These are phyloP conservation scores for Trichosanthes truncata DNA, from an alignment of 306 rosid species.

Conservation along the genomic window DNA sequence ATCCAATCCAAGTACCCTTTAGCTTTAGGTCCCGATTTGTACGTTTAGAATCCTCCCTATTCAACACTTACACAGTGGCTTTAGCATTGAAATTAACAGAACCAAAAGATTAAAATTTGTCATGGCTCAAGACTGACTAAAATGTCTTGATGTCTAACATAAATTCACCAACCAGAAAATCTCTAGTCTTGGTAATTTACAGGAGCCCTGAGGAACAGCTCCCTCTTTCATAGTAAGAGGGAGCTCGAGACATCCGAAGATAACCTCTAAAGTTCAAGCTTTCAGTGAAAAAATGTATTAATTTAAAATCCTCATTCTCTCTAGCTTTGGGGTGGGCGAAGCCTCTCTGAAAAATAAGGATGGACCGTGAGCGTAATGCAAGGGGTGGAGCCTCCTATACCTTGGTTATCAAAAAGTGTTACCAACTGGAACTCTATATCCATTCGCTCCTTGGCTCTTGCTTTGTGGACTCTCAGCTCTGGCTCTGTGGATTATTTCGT, in stretches of 20 bases:
- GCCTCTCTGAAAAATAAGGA: not conserved
- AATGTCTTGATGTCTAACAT: not conserved
- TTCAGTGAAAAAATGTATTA: not conserved
- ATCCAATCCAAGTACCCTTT: not conserved
- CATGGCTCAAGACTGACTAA: not conserved
- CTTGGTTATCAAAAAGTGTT: not conserved
- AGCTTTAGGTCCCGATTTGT: not conserved
- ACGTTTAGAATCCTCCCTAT: not conserved
- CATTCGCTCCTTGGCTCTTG: not conserved
- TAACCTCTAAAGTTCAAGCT: not conserved
- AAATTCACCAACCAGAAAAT: not conserved
- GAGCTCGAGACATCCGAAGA: not conserved
- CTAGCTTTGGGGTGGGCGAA: not conserved
- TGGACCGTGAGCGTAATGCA: not conserved
- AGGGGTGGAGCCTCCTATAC: not conserved
- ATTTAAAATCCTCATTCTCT: not conserved
- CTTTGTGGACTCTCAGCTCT: not conserved
- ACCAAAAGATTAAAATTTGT: not conserved
- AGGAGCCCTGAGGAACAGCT: not conserved
- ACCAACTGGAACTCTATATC: not conserved
- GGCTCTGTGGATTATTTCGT: not conserved
- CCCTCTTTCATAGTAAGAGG: not conserved
- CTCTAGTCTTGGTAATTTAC: not conserved
- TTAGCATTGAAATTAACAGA: not conserved
- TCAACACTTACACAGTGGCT: not conserved